Evolutionary conservation across 805 yeast species (phyloP).

Genomic region (Starmera quercuum): DNA sequence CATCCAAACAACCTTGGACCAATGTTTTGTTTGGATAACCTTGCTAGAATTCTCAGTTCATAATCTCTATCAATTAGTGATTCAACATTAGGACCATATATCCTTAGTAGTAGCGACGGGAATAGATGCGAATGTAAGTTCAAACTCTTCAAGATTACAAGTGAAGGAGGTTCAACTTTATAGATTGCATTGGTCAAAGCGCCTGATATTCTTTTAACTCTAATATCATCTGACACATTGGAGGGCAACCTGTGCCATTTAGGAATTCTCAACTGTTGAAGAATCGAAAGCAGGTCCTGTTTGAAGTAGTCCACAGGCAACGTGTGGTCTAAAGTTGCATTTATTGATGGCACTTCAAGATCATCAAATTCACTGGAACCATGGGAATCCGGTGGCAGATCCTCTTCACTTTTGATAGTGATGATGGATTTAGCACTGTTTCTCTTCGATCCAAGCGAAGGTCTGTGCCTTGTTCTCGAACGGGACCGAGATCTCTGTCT

Average conservation of each 20-base stretch:
- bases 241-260: slow-evolving; percentile 59
- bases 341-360: slow-evolving; percentile 38
- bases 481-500: slow-evolving; percentile 11
- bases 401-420: background rate
- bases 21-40: slow-evolving; percentile 68
- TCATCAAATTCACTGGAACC: slow-evolving; percentile 4
- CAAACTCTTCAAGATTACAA: slow-evolving; percentile 24
- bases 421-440: background rate
- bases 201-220: slow-evolving; percentile 69
- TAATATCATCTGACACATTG: slow-evolving; percentile 34
- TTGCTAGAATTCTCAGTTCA: slow-evolving; percentile 65
- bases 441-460: slow-evolving; percentile 8
- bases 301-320: slow-evolving; percentile 81
- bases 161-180: slow-evolving; percentile 52
- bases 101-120: slow-evolving; percentile 64
- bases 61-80: slow-evolving; percentile 78
- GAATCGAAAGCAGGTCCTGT: slow-evolving; percentile 63
- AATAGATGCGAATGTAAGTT: slow-evolving; percentile 30
- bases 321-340: slow-evolving; percentile 61
- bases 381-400: background rate
- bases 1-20: slow-evolving; percentile 90
- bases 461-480: slow-evolving; percentile 7
- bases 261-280: slow-evolving; percentile 57
- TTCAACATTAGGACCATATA: slow-evolving; percentile 85
- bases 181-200: slow-evolving; percentile 91